Conservation (phyloP, 371 early-diverging fungal species). For the Dichotomocladium elegans region DNA sequence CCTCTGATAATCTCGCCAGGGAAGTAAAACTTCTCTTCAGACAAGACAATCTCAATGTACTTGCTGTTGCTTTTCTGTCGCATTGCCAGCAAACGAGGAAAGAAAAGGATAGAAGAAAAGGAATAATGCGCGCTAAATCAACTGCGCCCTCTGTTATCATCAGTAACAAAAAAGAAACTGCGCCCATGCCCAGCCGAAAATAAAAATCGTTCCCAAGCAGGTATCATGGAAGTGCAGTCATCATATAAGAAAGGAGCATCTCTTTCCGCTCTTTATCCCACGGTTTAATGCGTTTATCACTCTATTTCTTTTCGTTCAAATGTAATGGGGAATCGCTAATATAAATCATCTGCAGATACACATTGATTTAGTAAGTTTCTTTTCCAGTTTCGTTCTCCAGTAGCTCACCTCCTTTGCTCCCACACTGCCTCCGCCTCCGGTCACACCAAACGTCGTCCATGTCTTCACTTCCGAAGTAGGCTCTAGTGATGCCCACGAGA, state of each 20-base stretch:
- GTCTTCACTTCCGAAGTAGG: slow-evolving; percentile 59
- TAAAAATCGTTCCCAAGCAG: no score
- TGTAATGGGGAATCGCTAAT: slow-evolving; percentile 16
- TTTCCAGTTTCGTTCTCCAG: not conserved
- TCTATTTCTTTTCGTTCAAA: slow-evolving; percentile 2
- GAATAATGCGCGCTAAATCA: not conserved
- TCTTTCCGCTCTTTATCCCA: no score
- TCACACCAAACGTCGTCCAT: slow-evolving; percentile 86
- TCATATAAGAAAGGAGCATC: no score
- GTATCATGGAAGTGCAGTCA: no score
- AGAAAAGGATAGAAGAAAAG: not conserved
- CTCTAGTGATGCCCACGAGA: slow-evolving; percentile 85
- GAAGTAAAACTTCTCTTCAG: slow-evolving; percentile 48
- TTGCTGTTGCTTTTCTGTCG: slow-evolving; percentile 11
- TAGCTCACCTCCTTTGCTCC: slow-evolving; percentile 53
- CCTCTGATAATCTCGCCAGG: slow-evolving; percentile 42
- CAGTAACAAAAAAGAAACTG: not conserved
- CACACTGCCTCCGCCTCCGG: slow-evolving; percentile 57
- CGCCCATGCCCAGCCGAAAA: no score
- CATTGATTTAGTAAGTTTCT: not conserved
- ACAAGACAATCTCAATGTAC: slow-evolving; percentile 30
- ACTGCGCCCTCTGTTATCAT: no score
- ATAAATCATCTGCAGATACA: slow-evolving; percentile 9
- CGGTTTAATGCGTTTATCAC: not conserved
- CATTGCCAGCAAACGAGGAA: not conserved